Evolutionary conservation across 352 stramenopile species (phyloP).

Genomic region (Pythium rishiriense): DNA sequence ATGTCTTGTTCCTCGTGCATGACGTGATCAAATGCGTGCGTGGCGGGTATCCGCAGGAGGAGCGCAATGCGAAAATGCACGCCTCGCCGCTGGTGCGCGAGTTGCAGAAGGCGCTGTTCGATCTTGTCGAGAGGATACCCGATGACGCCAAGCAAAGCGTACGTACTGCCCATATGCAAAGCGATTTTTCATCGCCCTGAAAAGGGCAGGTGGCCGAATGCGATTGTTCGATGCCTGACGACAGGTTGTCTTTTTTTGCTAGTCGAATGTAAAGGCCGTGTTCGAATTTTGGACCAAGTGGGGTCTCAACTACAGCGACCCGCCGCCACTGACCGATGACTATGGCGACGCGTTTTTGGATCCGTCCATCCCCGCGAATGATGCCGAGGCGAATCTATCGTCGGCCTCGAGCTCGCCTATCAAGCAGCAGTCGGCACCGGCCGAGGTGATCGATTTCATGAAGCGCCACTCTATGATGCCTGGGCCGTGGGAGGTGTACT

Average conservation of each 20-base stretch:
- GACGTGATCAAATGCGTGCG: conserved; percentile 81
- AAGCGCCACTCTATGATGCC: conserved; percentile 72
- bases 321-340: conserved; percentile 32
- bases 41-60: conserved; percentile 62
- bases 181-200: background rate
- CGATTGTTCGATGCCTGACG: background rate
- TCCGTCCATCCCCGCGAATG: conserved; percentile 53
- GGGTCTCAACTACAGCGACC: conserved; percentile 63
- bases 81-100: conserved; percentile 63
- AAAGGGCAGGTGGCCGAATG: background rate
- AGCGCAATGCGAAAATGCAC: conserved; percentile 78
- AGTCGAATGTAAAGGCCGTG: conserved; percentile 73
- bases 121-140: conserved; percentile 61
- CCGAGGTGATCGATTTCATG: conserved; percentile 79
- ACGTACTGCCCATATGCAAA: conserved; percentile 32
- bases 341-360: conserved; percentile 34
- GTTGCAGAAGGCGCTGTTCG: conserved; percentile 67
- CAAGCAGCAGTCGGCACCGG: conserved; percentile 60
- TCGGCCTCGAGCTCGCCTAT: conserved; percentile 71
- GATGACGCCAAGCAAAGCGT: conserved; percentile 64
- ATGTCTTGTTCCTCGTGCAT: conserved; percentile 83
- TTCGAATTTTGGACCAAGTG: conserved; percentile 87
- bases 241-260: background rate
- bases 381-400: conserved; percentile 55
- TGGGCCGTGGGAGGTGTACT: conserved; percentile 80